These are phyloP conservation scores for Globisporangium canariense DNA, from an alignment of 352 stramenopile species.

Conservation along the genomic window DNA sequence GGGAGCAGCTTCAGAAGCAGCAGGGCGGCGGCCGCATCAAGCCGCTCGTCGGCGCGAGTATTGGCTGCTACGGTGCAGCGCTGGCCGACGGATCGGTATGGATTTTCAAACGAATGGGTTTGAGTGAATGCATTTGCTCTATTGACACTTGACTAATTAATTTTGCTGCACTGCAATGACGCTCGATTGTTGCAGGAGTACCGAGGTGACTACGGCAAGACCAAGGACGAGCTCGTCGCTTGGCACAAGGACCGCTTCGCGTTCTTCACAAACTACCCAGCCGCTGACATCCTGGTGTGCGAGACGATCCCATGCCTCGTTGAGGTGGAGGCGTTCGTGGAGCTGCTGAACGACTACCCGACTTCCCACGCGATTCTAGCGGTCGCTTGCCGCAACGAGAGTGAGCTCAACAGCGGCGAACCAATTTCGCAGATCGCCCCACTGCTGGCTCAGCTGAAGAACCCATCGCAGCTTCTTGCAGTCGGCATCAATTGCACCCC, in stretches of 20 bases:
- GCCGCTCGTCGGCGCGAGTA: conserved; percentile 76
- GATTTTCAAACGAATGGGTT: not conserved
- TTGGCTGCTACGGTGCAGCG: conserved; percentile 83
- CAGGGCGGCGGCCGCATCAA: conserved; percentile 37
- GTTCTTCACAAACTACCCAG: conserved; percentile 49
- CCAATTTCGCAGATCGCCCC: conserved; percentile 36
- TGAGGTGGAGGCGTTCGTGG: conserved; percentile 76
- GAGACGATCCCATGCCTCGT: conserved; percentile 86
- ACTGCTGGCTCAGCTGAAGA: conserved; percentile 50
- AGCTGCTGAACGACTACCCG: conserved; percentile 69
- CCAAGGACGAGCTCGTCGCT: conserved; percentile 55
- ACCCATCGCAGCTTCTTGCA: conserved; percentile 53
- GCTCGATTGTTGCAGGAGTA: conserved; percentile 56
- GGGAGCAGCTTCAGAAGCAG: conserved; percentile 32
- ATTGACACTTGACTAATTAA: not conserved
- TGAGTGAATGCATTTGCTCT: not conserved
- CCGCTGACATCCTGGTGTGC: conserved; percentile 73
- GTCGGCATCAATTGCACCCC: conserved; percentile 87
- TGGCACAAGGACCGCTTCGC: conserved; percentile 77
- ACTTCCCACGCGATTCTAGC: conserved; percentile 52
- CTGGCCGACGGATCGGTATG: conserved; percentile 80
- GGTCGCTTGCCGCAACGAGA: conserved; percentile 58
- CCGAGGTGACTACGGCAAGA: conserved; percentile 74
- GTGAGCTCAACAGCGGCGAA: conserved; percentile 68
- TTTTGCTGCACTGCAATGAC: not conserved